These are phyloP conservation scores for Fusarium anguioides DNA, from an alignment of 2,329 filamentous ascomycete species.

Conservation along the genomic window DNA sequence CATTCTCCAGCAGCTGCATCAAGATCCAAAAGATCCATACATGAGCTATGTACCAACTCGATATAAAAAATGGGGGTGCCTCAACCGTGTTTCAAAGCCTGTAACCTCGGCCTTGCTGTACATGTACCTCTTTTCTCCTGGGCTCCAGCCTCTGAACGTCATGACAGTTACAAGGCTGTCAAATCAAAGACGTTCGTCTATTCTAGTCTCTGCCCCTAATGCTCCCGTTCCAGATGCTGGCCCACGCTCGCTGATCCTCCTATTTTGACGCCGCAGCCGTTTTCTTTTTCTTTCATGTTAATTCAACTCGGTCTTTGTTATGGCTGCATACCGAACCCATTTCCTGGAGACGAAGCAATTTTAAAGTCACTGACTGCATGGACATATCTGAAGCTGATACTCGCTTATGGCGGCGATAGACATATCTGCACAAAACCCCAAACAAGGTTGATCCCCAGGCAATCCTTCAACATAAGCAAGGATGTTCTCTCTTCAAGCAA, in stretches of 20 bases:
- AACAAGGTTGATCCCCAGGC: background rate
- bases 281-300: slow-evolving; percentile 5
- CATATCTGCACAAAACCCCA: background rate
- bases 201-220: slow-evolving; percentile 7
- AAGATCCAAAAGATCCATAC: slow-evolving; percentile 3
- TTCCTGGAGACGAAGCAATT: background rate
- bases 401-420: background rate
- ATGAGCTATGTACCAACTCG: background rate
- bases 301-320: background rate
- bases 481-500: background rate
- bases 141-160: slow-evolving; percentile 31
- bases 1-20: slow-evolving; percentile 26
- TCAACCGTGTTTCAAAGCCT: slow-evolving; percentile 36
- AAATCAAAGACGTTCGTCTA: background rate
- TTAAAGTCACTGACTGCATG: background rate
- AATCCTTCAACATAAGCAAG: background rate
- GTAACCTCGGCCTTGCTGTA: slow-evolving; percentile 3
- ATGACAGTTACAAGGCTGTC: slow-evolving; percentile 29
- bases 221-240: slow-evolving; percentile 10
- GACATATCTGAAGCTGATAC: slow-evolving; percentile 21
- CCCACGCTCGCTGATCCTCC: slow-evolving; percentile 39
- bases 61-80: slow-evolving; percentile 10
- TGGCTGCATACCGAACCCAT: background rate
- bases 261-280: slow-evolving; percentile 38
- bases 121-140: background rate